Percentiles rank a stretch among this genome's conserved stretches.
These are phyloP conservation scores for Solanum aculeatissimum DNA, from an alignment of 305 asterid species.

Conservation along the genomic window DNA sequence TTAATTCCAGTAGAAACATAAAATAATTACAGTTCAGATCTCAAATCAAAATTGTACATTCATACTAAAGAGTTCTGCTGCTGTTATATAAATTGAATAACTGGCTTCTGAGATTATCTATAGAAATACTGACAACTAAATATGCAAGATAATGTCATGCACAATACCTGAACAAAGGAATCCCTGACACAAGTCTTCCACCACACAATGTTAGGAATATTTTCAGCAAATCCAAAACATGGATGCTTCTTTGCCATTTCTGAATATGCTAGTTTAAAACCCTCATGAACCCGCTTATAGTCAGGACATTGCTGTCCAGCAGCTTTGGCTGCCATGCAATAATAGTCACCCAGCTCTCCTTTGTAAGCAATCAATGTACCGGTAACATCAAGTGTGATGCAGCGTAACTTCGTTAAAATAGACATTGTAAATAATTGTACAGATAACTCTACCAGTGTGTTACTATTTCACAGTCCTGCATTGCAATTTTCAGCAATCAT, in stretches of 20 bases:
- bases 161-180: conserved; percentile 75
- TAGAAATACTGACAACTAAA: not conserved
- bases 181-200: conserved; percentile 90
- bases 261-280: conserved; percentile 83
- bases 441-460: not conserved
- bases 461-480: not conserved
- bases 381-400: conserved; percentile 89
- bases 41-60: not conserved
- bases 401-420: conserved; percentile 46
- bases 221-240: conserved; percentile 82
- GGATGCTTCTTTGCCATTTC: conserved; percentile 88
- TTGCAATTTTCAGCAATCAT: not conserved
- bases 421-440: conserved; percentile 34
- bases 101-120: not conserved
- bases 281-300: conserved; percentile 80
- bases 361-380: conserved; percentile 95
- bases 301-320: conserved; percentile 92
- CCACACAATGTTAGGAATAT: conserved; percentile 87
- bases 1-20: not conserved
- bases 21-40: not conserved
- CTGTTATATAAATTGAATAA: not conserved
- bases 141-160: not conserved
- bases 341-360: conserved; percentile 98
- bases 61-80: not conserved
- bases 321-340: conserved; percentile 98